Evolutionary conservation across 2,329 filamentous ascomycete genomes (phyloP).

Genomic region (Fusarium agapanthi): DNA sequence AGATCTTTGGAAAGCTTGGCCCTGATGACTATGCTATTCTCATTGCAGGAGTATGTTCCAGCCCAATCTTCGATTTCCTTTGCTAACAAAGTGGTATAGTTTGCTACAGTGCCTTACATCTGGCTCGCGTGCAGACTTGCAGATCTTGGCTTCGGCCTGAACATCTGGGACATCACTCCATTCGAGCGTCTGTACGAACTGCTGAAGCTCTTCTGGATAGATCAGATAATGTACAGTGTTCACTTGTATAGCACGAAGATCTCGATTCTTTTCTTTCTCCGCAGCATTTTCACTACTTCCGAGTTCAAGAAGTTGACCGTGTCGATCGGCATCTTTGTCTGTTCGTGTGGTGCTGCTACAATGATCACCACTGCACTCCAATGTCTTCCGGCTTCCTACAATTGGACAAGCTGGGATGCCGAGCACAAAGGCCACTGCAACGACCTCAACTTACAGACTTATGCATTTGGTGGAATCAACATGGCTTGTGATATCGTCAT

Average conservation of each 20-base stretch:
- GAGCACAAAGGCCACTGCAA: slow-evolving; percentile 26
- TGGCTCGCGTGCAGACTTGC: slow-evolving; percentile 22
- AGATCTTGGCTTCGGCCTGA: slow-evolving; percentile 29
- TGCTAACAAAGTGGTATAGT: not conserved
- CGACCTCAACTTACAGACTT: slow-evolving; percentile 29
- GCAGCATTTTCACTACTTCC: slow-evolving; percentile 15
- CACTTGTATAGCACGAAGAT: slow-evolving; percentile 35
- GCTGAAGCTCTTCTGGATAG: slow-evolving; percentile 31
- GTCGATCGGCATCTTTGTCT: slow-evolving; percentile 15
- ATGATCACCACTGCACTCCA: slow-evolving; percentile 27
- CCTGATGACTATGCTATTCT: slow-evolving; percentile 26
- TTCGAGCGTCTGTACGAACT: slow-evolving; percentile 26
- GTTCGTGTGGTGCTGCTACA: slow-evolving; percentile 10
- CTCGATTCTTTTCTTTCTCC: slow-evolving; percentile 30
- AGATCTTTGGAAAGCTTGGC: slow-evolving; percentile 17
- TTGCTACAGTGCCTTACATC: slow-evolving; percentile 28
- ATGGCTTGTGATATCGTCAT: slow-evolving; percentile 28
- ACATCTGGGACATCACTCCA: slow-evolving; percentile 27
- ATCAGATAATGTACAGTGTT: slow-evolving; percentile 35
- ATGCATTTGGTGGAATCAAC: slow-evolving; percentile 32
- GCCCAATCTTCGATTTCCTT: rapidly evolving
- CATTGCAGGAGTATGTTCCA: slow-evolving; percentile 17
- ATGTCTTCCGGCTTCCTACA: slow-evolving; percentile 27
- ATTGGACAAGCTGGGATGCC: slow-evolving; percentile 31
- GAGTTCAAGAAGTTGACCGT: slow-evolving; percentile 16